Percentiles rank a stretch among this genome's conserved stretches.
These are phyloP conservation scores for Paraphoma chrysanthemicola DNA, from an alignment of 2,329 filamentous ascomycete genomes.

Conservation along the genomic window DNA sequence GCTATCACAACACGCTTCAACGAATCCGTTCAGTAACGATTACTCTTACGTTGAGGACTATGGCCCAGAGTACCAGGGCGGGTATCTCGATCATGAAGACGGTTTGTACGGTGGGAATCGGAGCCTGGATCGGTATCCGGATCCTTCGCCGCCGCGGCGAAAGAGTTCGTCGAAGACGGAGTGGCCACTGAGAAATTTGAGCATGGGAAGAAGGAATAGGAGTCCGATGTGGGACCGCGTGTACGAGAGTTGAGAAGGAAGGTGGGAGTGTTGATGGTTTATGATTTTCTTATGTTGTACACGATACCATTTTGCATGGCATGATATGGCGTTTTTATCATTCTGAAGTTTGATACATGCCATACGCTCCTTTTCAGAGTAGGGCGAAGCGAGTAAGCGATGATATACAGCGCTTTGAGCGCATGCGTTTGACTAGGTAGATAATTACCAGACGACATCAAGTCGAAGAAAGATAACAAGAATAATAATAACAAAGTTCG, in stretches of 20 bases:
- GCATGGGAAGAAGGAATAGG: slow-evolving; percentile 21
- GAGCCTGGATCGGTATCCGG: slow-evolving; percentile 35
- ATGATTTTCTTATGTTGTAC: slow-evolving; percentile 24
- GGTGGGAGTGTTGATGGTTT: slow-evolving; percentile 1
- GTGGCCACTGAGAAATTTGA: slow-evolving; percentile 39
- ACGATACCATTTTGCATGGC: slow-evolving; percentile 10
- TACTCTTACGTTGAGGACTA: slow-evolving; percentile 42
- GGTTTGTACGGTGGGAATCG: slow-evolving; percentile 39
- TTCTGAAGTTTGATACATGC: not conserved
- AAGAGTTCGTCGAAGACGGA: slow-evolving; percentile 30
- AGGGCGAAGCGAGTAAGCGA: not conserved
- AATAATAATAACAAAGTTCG: not conserved
- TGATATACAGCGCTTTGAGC: slow-evolving; percentile 4
- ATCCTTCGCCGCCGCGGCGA: slow-evolving; percentile 12
- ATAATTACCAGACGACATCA: not conserved
- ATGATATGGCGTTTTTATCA: slow-evolving; percentile 9
- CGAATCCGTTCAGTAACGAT: slow-evolving; percentile 36
- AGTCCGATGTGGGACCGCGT: slow-evolving; percentile 44
- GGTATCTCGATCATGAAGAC: slow-evolving; percentile 31
- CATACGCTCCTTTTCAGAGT: not conserved
- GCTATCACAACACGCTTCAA: slow-evolving; percentile 9
- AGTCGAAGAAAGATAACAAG: not conserved
- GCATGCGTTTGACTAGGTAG: not conserved
- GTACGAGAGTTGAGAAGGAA: slow-evolving; percentile 30
- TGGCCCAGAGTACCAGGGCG: slow-evolving; percentile 33